Percentiles rank a stretch among this genome's conserved stretches.
These are phyloP conservation scores for Mucor plumbeus DNA, from an alignment of 371 early-diverging fungal genomes.

Conservation along the genomic window DNA sequence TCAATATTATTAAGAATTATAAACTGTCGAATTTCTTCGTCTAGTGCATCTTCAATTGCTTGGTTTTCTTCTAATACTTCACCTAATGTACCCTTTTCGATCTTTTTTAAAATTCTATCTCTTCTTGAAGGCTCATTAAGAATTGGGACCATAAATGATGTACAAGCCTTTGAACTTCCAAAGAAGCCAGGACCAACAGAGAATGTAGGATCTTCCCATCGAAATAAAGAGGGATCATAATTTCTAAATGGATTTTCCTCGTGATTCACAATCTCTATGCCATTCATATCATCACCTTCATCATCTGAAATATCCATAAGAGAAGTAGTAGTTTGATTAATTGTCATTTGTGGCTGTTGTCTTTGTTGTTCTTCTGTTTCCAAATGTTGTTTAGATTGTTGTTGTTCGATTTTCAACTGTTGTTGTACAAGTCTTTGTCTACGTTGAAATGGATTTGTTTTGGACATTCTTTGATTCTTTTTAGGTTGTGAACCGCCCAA, in stretches of 20 bases:
- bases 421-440: conserved; percentile 3
- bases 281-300: conserved; percentile 21
- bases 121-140: conserved; percentile 16
- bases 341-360: not conserved
- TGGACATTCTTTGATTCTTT: not conserved
- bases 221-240: conserved; percentile 18
- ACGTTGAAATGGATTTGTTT: not conserved
- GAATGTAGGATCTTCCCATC: conserved; percentile 20
- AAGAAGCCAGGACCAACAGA: conserved; percentile 29
- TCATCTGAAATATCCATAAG: conserved; percentile 1
- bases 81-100: conserved; percentile 27
- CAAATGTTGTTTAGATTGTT: not conserved
- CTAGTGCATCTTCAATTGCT: conserved; percentile 21
- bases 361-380: not conserved
- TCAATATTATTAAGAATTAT: conserved; percentile 1
- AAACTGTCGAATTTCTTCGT: conserved; percentile 22
- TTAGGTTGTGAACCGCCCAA: conserved; percentile 24
- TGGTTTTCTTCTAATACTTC: conserved; percentile 19
- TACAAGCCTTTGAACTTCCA: conserved; percentile 8
- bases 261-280: conserved; percentile 21
- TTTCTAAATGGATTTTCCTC: conserved; percentile 14
- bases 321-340: not conserved
- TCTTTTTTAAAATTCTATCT: conserved; percentile 16
- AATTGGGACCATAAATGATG: conserved; percentile 9
- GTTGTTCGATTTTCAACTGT: conserved; percentile 5